A percentile compares a stretch with the other conserved stretches of the same genome.
phyloP scores from a whole-genome alignment of 371 early-diverging fungal genomes.

The Actinomortierella ambigua region DNA sequence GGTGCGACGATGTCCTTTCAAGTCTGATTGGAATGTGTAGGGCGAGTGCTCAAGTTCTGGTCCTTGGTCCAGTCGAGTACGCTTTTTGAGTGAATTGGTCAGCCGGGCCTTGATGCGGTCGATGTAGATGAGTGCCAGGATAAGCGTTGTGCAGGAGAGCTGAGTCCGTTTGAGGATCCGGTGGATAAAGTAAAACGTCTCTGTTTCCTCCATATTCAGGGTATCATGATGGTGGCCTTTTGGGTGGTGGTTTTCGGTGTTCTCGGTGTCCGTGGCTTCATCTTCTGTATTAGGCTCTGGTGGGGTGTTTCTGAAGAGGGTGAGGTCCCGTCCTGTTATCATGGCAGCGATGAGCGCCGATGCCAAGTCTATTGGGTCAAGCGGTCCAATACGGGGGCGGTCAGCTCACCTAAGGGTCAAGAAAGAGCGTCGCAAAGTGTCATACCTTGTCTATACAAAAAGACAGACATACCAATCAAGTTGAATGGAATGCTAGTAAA shows the following conservation, averaged over 20 bases:
- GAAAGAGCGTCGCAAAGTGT: too few species aligned
- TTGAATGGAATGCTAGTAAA: constrained; percentile 55
- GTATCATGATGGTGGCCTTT: constrained; percentile 3
- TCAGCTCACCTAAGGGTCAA: too few species aligned
- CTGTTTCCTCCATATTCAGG: constrained; percentile 7
- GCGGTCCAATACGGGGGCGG: too few species aligned
- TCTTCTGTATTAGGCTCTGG: not conserved
- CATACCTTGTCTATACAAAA: too few species aligned
- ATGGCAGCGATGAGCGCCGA: constrained; percentile 56
- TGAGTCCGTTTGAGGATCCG: constrained; percentile 56
- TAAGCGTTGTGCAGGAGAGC: constrained; percentile 57
- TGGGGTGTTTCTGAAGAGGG: constrained; percentile 30
- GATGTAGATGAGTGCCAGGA: constrained; percentile 58
- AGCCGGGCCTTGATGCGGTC: constrained; percentile 49
- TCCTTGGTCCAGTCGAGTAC: constrained; percentile 43
- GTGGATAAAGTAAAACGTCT: constrained; percentile 55
- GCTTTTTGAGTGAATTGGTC: constrained; percentile 17
- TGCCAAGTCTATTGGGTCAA: constrained; percentile 56
- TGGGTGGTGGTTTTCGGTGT: not conserved
- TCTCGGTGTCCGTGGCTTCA: not conserved
- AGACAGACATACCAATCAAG: constrained; percentile 53
- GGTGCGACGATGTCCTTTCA: not conserved
- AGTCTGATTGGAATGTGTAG: constrained; percentile 17
- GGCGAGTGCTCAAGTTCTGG: constrained; percentile 49
- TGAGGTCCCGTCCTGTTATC: constrained; percentile 47